These are phyloP conservation scores for Ormosia semicastrata DNA, from an alignment of 306 rosid genomes.

Conservation along the genomic window DNA sequence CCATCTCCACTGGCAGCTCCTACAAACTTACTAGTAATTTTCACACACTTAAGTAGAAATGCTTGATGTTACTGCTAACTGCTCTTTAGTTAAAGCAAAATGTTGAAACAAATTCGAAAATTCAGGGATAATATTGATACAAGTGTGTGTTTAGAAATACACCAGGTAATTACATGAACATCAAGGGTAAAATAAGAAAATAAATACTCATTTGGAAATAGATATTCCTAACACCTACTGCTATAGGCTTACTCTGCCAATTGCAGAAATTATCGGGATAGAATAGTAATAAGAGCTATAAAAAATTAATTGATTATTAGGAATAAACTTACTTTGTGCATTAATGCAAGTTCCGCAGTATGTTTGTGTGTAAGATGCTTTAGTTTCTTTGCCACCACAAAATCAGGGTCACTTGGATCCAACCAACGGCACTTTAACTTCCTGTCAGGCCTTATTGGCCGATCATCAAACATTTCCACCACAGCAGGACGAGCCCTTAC, in stretches of 20 bases:
- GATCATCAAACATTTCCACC: slow-evolving; percentile 74
- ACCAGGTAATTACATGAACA: background rate
- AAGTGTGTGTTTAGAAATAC: background rate
- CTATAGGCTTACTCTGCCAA: background rate
- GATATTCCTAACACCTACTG: background rate
- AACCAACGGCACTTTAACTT: slow-evolving; percentile 50
- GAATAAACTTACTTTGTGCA: slow-evolving; percentile 48
- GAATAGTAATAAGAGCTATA: background rate
- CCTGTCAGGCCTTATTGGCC: slow-evolving; percentile 60
- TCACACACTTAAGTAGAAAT: background rate
- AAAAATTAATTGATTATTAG: background rate
- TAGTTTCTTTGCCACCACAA: slow-evolving; percentile 48
- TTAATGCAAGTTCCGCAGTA: slow-evolving; percentile 47
- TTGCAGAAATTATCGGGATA: background rate
- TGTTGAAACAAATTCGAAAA: background rate
- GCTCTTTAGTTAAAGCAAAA: background rate
- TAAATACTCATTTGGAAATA: background rate
- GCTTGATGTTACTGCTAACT: background rate
- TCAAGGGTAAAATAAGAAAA: slow-evolving; percentile 1
- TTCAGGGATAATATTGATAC: background rate
- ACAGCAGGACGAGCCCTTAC: slow-evolving; percentile 58
- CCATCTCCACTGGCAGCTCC: slow-evolving; percentile 4
- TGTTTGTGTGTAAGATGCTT: slow-evolving; percentile 56
- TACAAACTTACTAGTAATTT: background rate
- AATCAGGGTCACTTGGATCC: slow-evolving; percentile 61